Evolutionary conservation across 768 basidiomycete genomes (phyloP), one percentile per base, ranked within the genome.

Genomic region (Galerina marginata): DNA sequence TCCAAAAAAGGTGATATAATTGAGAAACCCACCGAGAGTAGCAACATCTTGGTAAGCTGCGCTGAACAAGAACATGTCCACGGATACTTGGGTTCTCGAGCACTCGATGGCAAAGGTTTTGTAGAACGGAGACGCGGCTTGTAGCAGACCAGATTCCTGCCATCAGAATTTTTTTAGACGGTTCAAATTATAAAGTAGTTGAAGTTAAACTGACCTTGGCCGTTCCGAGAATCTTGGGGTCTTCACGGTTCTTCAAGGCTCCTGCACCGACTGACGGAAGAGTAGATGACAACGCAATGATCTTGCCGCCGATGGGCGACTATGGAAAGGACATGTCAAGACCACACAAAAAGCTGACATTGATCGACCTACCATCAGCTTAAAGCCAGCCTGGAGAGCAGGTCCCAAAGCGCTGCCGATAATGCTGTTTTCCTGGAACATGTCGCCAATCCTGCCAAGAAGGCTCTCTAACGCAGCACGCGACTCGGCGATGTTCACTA

Each of bases 81-180:
- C 96, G 0, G 95, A 94, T 46, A 99, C 93, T 74, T 99, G 97
- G 4, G 93, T 89, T 59, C 96, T 88, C 11, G 96, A 98, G 72
- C 96, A 99, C 67, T 99, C 97, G 69, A 99, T 99, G 15, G 97
- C 95, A 65, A 99, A 98, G 0, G 93, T 94, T 81, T 99, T 99
- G 83, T 98, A 99, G 81, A 96, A 99, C 3, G 91, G 86, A 15
- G 90, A 91, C 0, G 92, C 95, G n/a, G 97, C 85, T 80, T 96
- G 95, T 37, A 99, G 84, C 11, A 99, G 81, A 14, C 87, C 86
- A 11, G 94, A 96, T 82, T 99, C 97, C 89, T 95, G 65, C 5
- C 36, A 4, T 47, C 5, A 37, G 60, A 10, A 29, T 38, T 40
- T 11, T 57, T 33, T 44, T 38, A 51, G 40, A 10, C 6, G 26